A percentile compares a stretch with the other conserved stretches of the same genome.
phyloP scores from a whole-genome alignment of 2,329 filamentous ascomycete genomes.

The Neofusicoccum sp. region DNA sequence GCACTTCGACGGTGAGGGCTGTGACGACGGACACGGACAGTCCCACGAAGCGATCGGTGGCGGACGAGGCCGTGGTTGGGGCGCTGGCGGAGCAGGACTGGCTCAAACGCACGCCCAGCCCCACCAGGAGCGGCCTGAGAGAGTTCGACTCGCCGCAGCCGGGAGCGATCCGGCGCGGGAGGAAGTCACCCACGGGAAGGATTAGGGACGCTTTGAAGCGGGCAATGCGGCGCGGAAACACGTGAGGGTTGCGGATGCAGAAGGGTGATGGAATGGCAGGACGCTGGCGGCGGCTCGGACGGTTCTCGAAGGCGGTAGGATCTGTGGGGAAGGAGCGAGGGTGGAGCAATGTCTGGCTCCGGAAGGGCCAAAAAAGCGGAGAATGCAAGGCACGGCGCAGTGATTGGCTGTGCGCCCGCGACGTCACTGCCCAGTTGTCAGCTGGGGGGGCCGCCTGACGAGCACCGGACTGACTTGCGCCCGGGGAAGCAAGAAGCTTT shows the following conservation, averaged over 20 bases:
- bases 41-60: conserved; percentile 4
- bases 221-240: conserved; percentile 2
- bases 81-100: conserved; percentile 26
- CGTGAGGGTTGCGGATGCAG: background rate
- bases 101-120: conserved; percentile 33
- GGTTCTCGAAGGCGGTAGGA: conserved; percentile 15
- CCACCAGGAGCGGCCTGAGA: conserved; percentile 24
- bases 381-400: conserved; percentile 33
- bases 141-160: conserved; percentile 8
- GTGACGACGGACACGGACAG: background rate
- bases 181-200: conserved; percentile 4
- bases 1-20: background rate
- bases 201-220: background rate
- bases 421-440: conserved; percentile 17
- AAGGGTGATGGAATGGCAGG: background rate
- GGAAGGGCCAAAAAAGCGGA: conserved; percentile 18
- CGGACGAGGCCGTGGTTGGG: conserved; percentile 3
- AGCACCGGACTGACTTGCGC: conserved; percentile 10
- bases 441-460: conserved; percentile 12
- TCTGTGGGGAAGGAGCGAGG: conserved; percentile 10
- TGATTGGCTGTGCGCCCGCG: conserved; percentile 27
- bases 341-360: conserved; percentile 11
- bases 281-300: background rate
- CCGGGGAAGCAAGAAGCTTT: conserved; percentile 11
- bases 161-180: background rate